These are phyloP conservation scores for Pochonia chlamydosporia DNA, from an alignment of 2,329 filamentous ascomycete species.

Conservation along the genomic window DNA sequence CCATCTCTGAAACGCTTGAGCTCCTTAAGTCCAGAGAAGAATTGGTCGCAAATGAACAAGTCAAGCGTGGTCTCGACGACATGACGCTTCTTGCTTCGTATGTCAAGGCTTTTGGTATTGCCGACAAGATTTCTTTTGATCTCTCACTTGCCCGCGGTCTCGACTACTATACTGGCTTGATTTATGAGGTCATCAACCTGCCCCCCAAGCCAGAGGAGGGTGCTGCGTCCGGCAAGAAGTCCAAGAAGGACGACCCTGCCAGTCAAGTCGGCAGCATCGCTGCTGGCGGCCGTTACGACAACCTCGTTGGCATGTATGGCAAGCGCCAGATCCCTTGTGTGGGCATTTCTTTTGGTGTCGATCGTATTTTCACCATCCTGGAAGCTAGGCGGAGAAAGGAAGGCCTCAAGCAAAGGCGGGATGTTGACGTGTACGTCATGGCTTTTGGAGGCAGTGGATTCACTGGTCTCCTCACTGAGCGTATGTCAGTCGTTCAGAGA, in stretches of 20 bases:
- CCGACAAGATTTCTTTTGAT: constrained; percentile 78
- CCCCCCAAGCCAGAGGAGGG: constrained; percentile 21
- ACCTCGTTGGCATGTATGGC: constrained; percentile 90
- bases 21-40: constrained; percentile 61
- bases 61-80: constrained; percentile 75
- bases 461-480: constrained; percentile 72
- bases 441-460: constrained; percentile 86
- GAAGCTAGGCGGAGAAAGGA: constrained; percentile 67
- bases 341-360: constrained; percentile 82
- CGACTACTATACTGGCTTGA: constrained; percentile 89
- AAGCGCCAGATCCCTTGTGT: constrained; percentile 67
- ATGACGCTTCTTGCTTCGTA: constrained; percentile 78
- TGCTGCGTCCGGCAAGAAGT: constrained; percentile 34
- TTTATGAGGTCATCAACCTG: constrained; percentile 84
- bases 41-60: constrained; percentile 64
- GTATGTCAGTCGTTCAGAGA: constrained; percentile 70
- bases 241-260: constrained; percentile 47
- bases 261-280: constrained; percentile 76
- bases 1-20: constrained; percentile 62
- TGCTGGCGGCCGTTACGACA: constrained; percentile 86
- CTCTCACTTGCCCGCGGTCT: constrained; percentile 83
- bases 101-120: constrained; percentile 68
- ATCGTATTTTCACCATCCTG: constrained; percentile 90
- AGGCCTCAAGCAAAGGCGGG: constrained; percentile 56
- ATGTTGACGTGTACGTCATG: constrained; percentile 84